These are phyloP conservation scores for Trypanosoma mega DNA, from an alignment of 208 protist species.

Conservation along the genomic window DNA sequence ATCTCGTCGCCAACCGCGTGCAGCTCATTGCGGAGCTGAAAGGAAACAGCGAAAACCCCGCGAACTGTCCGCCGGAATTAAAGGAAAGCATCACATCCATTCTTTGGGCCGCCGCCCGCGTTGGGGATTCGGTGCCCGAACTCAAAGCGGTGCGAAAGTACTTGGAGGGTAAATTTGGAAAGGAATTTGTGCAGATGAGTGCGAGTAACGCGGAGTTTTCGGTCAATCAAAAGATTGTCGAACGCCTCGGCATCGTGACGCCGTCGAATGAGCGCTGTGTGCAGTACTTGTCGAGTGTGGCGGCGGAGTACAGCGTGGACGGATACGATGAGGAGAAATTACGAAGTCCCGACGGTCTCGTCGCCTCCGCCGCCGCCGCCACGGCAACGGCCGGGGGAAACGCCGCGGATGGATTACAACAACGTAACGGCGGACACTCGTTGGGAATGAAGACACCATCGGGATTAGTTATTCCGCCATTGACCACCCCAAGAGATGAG, in stretches of 20 bases:
- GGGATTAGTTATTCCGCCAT: conserved; percentile 54
- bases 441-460: conserved; percentile 53
- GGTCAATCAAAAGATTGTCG: conserved; percentile 86
- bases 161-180: conserved; percentile 86
- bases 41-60: conserved; percentile 24
- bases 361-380: conserved; percentile 51
- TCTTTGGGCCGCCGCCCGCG: conserved; percentile 73
- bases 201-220: conserved; percentile 80
- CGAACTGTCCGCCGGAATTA: conserved; percentile 74
- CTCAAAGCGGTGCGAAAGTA: conserved; percentile 63
- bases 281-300: conserved; percentile 80
- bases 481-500: conserved; percentile 52
- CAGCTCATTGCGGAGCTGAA: conserved; percentile 74
- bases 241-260: conserved; percentile 73
- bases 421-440: too few species aligned
- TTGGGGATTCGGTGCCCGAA: conserved; percentile 75
- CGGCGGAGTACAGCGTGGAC: conserved; percentile 66
- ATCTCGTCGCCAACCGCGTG: conserved; percentile 79
- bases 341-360: conserved; percentile 55
- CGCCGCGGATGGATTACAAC: conserved; percentile 27
- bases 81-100: conserved; percentile 90
- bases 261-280: conserved; percentile 82
- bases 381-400: background rate
- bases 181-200: conserved; percentile 80
- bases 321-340: conserved; percentile 78